phyloP scores from a whole-genome alignment of 2,329 filamentous ascomycete genomes.

The Zymoseptoria pseudotritici region DNA sequence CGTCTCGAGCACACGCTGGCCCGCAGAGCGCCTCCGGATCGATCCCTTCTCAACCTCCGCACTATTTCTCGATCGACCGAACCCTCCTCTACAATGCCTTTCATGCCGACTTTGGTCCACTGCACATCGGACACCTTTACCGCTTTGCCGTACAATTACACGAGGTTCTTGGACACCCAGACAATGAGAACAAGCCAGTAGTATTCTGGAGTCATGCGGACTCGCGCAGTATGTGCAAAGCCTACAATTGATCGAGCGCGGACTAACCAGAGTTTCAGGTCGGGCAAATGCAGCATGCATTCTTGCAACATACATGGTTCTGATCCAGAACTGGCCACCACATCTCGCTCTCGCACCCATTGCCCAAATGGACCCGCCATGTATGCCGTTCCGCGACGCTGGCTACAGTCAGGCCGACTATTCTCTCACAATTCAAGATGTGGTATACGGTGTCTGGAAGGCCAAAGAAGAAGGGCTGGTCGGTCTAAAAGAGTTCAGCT shows the following conservation, averaged over 20 bases:
- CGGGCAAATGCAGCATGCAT: slow-evolving; percentile 91
- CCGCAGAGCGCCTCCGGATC: slow-evolving; percentile 40
- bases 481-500: slow-evolving; percentile 84
- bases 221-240: slow-evolving; percentile 63
- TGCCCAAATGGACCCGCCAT: slow-evolving; percentile 88
- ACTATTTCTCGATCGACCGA: slow-evolving; percentile 86
- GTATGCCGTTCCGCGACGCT: slow-evolving; percentile 98
- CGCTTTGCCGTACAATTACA: slow-evolving; percentile 94
- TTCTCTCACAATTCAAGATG: slow-evolving; percentile 87
- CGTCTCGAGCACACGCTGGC: slow-evolving; percentile 56
- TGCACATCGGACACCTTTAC: slow-evolving; percentile 96
- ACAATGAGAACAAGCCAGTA: slow-evolving; percentile 81
- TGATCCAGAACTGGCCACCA: slow-evolving; percentile 96
- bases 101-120: slow-evolving; percentile 93
- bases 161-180: slow-evolving; percentile 83
- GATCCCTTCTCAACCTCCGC: slow-evolving; percentile 53
- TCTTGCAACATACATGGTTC: slow-evolving; percentile 95
- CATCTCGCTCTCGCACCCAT: slow-evolving; percentile 93
- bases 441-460: slow-evolving; percentile 98
- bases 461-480: slow-evolving; percentile 94
- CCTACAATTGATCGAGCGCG: neutral
- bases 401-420: slow-evolving; percentile 99
- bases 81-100: slow-evolving; percentile 94
- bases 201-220: slow-evolving; percentile 96
- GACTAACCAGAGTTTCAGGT: slow-evolving; percentile 43